Evolutionary conservation across 176 grass and related monocot genomes (phyloP), one percentile per base, ranked within the genome.

Genomic region (Neostapfia colusana): DNA sequence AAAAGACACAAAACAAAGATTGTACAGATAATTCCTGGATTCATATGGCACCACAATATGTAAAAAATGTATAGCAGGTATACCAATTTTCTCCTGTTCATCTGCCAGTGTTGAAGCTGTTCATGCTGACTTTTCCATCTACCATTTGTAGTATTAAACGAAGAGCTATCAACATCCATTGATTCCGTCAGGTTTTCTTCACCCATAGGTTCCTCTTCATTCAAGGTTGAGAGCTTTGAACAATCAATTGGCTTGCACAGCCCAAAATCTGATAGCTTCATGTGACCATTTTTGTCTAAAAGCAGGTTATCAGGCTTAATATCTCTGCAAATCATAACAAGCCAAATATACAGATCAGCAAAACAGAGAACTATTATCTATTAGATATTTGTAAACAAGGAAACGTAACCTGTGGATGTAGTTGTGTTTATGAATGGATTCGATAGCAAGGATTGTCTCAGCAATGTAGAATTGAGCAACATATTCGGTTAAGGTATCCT

Each of bases 251-350:
- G 96, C 64, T 99, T 99, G 80, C 96, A 99, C 53, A 99, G 63
- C 54, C 96, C 96, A 80, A 99, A 99, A 85, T 99, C 96, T 46
- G 96, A 95, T 53, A 99, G 71, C 62, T 99, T 99, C 96, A 99
- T 92, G 87, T 99, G 89, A 69, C 96, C 96, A 78, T 88, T 92
- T 71, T 92, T 95, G 78, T 99, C 96, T 61, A 99, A 82, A 14
- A 99, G 80, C 61, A 99, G 85, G 80, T 99, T 99, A 48, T 99
- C 96, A 53, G 96, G 96, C 85, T 99, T 99, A 53, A 99, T 95
- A 80, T 99, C 96, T 82, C 96, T 99, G 86, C 69, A 89, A 88
- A 83, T 61, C 37, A 82, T 44, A 78, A 69, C 39, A 91, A 73
- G 40, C 23, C 61, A 78, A 75, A 53, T 53, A 67, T 36, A 65